Conservation (phyloP, 2,329 filamentous ascomycete genomes). For the Talaromyces islandicus region DNA sequence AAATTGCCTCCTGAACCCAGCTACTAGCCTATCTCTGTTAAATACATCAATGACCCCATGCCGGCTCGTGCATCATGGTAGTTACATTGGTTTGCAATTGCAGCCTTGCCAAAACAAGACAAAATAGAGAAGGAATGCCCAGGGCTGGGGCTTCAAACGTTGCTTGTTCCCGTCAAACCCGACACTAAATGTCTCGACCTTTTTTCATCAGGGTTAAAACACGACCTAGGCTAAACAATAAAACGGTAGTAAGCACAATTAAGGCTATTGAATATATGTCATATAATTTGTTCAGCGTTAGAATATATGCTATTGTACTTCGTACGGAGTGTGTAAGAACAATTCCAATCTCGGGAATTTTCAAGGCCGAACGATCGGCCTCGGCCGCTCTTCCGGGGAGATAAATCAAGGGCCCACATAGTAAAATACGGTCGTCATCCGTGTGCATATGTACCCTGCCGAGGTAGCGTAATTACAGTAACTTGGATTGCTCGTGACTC, state of each 20-base stretch:
- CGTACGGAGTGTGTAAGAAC: neutral
- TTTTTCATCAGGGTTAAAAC: too few relatives aligned
- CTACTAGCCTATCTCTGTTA: neutral
- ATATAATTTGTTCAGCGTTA: neutral
- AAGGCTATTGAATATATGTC: too few relatives aligned
- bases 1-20: neutral
- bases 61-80: neutral
- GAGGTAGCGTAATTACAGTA: neutral
- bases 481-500: neutral
- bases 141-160: too few relatives aligned
- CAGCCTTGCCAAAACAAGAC: neutral
- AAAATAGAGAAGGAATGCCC: too few relatives aligned
- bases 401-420: neutral
- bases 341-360: neutral
- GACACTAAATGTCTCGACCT: neutral
- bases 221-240: too few relatives aligned
- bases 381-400: neutral
- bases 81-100: neutral
- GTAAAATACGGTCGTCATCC: neutral
- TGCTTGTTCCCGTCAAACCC: neutral
- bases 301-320: neutral
- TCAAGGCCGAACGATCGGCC: neutral
- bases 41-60: neutral
- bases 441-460: neutral
- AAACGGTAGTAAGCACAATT: too few relatives aligned